Conservation (phyloP, 345 rosid species). For the Aethionema arabicum region DNA sequence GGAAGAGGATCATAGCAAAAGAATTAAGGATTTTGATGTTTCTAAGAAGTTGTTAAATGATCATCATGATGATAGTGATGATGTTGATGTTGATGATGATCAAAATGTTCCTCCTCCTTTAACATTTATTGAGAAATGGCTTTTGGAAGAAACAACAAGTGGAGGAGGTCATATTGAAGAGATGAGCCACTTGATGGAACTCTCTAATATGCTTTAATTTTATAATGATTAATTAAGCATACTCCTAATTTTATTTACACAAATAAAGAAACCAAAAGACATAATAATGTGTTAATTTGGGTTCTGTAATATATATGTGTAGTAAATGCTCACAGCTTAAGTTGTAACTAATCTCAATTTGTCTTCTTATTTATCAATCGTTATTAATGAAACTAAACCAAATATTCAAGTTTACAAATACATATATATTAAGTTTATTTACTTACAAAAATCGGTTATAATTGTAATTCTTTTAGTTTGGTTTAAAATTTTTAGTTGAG, state of each 20-base stretch:
- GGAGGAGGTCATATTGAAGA: conserved; percentile 52
- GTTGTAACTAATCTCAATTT: conserved; percentile 35
- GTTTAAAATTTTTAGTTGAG: no score
- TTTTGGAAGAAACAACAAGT: conserved; percentile 67
- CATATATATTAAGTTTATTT: no score
- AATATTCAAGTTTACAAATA: background rate
- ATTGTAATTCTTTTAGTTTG: no score
- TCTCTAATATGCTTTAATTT: conserved; percentile 42
- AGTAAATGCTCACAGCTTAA: conserved; percentile 30
- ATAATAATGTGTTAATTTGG: conserved; percentile 17
- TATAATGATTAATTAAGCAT: conserved; percentile 24
- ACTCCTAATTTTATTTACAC: conserved; percentile 29
- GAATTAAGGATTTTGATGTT: conserved; percentile 4
- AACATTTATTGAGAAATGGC: conserved; percentile 94
- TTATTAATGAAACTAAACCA: background rate
- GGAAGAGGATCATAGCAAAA: conserved; percentile 31
- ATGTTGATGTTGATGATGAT: conserved; percentile 26
- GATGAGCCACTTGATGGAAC: conserved; percentile 60
- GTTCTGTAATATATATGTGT: conserved; percentile 24
- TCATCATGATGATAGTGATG: conserved; percentile 28
- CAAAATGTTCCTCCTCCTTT: conserved; percentile 53
- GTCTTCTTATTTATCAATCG: conserved; percentile 16
- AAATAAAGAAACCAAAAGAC: conserved; percentile 32
- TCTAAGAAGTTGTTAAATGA: conserved; percentile 33
- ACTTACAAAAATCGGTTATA: no score